Evolutionary conservation across 805 yeast genomes (phyloP).

Genomic region (Kodamaea kaohsiungensis): DNA sequence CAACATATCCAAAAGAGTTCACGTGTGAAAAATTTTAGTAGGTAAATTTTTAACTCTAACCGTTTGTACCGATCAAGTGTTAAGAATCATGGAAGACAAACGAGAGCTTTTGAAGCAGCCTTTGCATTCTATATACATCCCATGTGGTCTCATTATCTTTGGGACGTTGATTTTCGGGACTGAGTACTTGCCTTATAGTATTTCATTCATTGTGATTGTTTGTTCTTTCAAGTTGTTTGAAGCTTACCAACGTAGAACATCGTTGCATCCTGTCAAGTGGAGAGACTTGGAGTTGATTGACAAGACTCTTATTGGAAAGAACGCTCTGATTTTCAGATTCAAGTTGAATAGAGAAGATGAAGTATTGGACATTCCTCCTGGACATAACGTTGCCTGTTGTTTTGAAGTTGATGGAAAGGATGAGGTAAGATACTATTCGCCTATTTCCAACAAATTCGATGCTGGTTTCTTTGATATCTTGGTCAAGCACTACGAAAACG

Average conservation of each 20-base stretch:
- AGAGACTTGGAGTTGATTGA: conserved; percentile 68
- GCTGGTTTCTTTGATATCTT: conserved; percentile 74
- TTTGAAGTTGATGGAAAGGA: conserved; percentile 51
- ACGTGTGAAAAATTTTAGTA: conserved; percentile 1
- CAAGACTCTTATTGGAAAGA: conserved; percentile 69
- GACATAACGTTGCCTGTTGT: conserved; percentile 70
- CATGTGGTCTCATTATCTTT: conserved; percentile 56
- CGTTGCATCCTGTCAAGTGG: conserved; percentile 56
- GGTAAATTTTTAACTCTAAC: not conserved
- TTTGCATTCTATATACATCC: conserved; percentile 75
- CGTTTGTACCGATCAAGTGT: not conserved
- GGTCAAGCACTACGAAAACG: conserved; percentile 74
- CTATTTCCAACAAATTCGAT: conserved; percentile 70
- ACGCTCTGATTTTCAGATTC: conserved; percentile 75
- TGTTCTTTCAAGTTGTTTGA: conserved; percentile 38
- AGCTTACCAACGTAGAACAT: conserved; percentile 43
- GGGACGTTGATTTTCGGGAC: conserved; percentile 60
- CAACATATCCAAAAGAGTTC: not conserved
- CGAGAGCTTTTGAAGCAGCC: conserved; percentile 65
- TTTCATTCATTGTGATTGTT: conserved; percentile 35
- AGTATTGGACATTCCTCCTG: conserved; percentile 66
- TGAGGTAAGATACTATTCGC: conserved; percentile 69
- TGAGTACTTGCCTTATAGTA: conserved; percentile 48
- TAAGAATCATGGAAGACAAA: conserved; percentile 35
- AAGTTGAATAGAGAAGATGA: conserved; percentile 61